Conservation (phyloP, 805 yeast genomes). For the Jamesozyma lodderae region DNA sequence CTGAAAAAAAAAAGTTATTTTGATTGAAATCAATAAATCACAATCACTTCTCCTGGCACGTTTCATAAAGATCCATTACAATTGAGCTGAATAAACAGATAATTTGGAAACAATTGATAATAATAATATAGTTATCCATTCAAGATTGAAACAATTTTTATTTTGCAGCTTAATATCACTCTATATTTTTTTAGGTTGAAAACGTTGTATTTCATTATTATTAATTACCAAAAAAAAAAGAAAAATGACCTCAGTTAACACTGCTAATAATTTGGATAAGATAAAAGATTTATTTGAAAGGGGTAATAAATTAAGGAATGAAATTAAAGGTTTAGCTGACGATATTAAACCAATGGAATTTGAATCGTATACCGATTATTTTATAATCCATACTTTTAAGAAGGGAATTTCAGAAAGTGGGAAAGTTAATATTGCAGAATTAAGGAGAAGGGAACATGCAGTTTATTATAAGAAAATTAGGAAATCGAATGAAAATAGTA, state of each 20-base stretch:
- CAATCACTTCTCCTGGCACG: too few species aligned
- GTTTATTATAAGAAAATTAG: constrained; percentile 21
- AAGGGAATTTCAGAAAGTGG: constrained; percentile 29
- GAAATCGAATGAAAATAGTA: constrained; percentile 3
- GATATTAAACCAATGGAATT: constrained; percentile 24
- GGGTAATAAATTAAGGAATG: constrained; percentile 8
- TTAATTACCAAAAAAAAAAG: neutral
- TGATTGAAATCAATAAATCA: too few species aligned
- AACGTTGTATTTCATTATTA: too few species aligned
- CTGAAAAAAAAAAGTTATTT: too few species aligned
- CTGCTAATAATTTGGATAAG: neutral
- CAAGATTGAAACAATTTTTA: too few species aligned
- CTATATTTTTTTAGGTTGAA: too few species aligned
- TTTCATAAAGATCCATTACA: too few species aligned
- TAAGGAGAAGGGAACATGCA: constrained; percentile 23
- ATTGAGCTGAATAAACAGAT: too few species aligned
- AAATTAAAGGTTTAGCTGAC: constrained; percentile 8
- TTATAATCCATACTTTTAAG: constrained; percentile 20
- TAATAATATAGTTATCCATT: too few species aligned
- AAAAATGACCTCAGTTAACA: constrained; percentile 2
- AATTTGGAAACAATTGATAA: too few species aligned
- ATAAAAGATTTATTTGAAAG: constrained; percentile 6
- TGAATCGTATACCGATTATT: constrained; percentile 29
- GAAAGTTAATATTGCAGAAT: constrained; percentile 22
- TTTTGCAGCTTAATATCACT: too few species aligned